Conservation (phyloP, 768 basidiomycete species). For the Termitomyces sp. region DNA sequence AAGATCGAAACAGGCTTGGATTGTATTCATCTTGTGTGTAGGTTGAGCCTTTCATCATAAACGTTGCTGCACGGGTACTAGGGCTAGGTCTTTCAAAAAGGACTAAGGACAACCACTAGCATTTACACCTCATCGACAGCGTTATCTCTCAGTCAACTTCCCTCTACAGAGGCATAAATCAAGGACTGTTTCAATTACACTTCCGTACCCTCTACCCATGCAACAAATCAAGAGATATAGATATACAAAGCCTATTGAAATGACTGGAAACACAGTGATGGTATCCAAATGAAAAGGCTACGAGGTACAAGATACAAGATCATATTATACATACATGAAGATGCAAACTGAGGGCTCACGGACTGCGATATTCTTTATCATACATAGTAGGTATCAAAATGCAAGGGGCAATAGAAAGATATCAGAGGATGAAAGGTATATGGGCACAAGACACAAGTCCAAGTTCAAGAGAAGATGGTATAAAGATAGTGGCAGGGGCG, state of each 20-base stretch:
- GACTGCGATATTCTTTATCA: neutral
- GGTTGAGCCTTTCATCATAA: no score
- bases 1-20: no score
- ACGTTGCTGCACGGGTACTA: no score
- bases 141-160: neutral
- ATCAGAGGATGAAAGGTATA: neutral
- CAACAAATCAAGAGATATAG: neutral
- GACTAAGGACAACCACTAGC: no score
- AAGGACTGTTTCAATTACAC: neutral
- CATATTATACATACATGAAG: conserved; percentile 1
- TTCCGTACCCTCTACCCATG: neutral
- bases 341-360: neutral
- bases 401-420: neutral
- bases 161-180: neutral
- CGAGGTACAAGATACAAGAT: conserved; percentile 3
- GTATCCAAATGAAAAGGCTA: neutral
- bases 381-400: conserved; percentile 1
- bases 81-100: no score
- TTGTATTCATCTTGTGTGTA: no score
- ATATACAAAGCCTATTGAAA: neutral
- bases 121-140: no score
- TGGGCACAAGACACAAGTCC: neutral
- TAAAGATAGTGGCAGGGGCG: neutral
- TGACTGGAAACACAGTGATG: neutral
- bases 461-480: neutral